Percentiles rank a stretch among this genome's conserved stretches.
Conservation (phyloP, 495 filamentous ascomycete species). For the Podospora sp. region DNA sequence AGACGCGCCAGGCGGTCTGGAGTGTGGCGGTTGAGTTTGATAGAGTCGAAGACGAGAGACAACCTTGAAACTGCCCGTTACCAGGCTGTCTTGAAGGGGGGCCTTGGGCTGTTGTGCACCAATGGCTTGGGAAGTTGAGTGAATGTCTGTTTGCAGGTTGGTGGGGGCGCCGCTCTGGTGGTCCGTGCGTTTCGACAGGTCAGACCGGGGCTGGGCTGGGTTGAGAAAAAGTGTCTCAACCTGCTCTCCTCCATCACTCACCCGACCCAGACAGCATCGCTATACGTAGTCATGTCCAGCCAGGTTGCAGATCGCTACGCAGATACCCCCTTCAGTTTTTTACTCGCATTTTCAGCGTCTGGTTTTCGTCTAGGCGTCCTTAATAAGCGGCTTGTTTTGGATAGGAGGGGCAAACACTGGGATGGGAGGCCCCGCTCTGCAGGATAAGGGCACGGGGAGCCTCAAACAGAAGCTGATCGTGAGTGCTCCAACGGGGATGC, state of each 20-base stretch:
- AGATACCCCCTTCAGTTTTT: background rate
- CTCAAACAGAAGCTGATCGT: constrained; percentile 15
- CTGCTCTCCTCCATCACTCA: background rate
- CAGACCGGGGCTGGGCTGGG: background rate
- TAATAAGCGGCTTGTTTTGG: background rate
- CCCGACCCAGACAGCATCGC: background rate
- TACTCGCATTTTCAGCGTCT: background rate
- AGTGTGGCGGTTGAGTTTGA: no score
- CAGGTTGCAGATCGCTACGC: background rate
- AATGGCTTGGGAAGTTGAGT: no score
- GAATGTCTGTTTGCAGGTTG: no score
- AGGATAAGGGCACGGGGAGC: background rate
- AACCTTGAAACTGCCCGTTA: no score
- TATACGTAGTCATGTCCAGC: background rate
- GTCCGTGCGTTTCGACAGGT: background rate
- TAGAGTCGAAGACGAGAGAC: no score
- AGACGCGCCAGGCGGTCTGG: no score
- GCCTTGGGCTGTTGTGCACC: no score
- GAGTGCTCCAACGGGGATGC: constrained; percentile 18
- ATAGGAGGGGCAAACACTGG: background rate
- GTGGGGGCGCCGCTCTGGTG: no score
- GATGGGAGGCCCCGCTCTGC: background rate
- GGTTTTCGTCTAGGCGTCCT: no score
- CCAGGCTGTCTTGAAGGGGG: no score
- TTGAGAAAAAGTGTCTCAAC: background rate